Conservation (phyloP, 2,329 filamentous ascomycete species). For the Orbilia quercus region DNA sequence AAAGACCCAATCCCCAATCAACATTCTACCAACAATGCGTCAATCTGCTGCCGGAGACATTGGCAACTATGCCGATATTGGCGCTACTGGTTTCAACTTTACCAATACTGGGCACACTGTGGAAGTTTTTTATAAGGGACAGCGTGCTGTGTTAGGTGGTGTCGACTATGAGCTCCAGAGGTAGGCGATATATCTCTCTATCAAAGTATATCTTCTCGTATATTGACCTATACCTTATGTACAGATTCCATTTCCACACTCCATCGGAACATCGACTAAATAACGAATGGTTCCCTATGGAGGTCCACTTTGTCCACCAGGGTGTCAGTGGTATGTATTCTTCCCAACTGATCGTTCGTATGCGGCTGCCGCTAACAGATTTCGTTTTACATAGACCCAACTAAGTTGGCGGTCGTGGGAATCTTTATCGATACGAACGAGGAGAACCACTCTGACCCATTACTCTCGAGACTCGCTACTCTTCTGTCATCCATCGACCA, state of each 20-base stretch:
- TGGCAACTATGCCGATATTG: conserved; percentile 63
- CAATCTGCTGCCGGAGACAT: conserved; percentile 61
- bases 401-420: conserved; percentile 62
- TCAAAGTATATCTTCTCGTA: conserved; percentile 28
- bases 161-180: conserved; percentile 54
- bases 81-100: conserved; percentile 64
- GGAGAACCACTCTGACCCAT: conserved; percentile 43
- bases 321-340: conserved; percentile 59
- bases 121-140: conserved; percentile 68
- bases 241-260: conserved; percentile 68
- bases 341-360: not conserved
- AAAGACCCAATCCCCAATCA: conserved; percentile 70
- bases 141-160: conserved; percentile 32
- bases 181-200: conserved; percentile 3
- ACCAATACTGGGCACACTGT: conserved; percentile 72
- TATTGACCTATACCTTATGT: conserved; percentile 62
- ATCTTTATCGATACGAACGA: conserved; percentile 62
- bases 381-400: conserved; percentile 15
- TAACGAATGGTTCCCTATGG: conserved; percentile 63
- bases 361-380: not conserved
- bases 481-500: conserved; percentile 37
- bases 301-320: conserved; percentile 65
- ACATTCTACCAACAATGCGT: conserved; percentile 64
- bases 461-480: conserved; percentile 34
- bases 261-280: conserved; percentile 65